Percentiles rank a stretch among this genome's conserved stretches.
phyloP scores from a whole-genome alignment of 495 filamentous ascomycete genomes.

The Poronia punctata region DNA sequence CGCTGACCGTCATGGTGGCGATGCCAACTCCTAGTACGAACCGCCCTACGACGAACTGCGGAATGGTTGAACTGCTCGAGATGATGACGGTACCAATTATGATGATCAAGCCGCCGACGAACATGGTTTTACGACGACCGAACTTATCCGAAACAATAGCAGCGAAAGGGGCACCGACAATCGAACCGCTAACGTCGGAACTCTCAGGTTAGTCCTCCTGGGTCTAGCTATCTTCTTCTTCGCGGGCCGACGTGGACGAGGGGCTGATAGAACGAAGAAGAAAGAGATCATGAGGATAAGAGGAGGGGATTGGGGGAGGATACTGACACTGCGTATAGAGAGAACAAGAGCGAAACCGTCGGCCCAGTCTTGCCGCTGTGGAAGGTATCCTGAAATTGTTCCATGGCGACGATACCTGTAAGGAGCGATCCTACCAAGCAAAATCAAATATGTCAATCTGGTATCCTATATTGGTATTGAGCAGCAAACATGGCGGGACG shows the following conservation, averaged over 20 bases:
- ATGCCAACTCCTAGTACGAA: conserved; percentile 48
- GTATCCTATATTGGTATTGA: no score
- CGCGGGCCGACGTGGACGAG: no score
- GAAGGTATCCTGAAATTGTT: conserved; percentile 31
- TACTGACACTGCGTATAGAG: conserved; percentile 42
- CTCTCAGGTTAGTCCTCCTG: not conserved
- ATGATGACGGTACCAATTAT: conserved; percentile 43
- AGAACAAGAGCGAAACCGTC: conserved; percentile 37
- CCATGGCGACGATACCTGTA: conserved; percentile 37
- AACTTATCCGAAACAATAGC: conserved; percentile 37
- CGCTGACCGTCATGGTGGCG: conserved; percentile 42
- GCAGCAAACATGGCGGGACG: not conserved
- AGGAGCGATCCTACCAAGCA: conserved; percentile 35
- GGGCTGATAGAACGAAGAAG: not conserved
- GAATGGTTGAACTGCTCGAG: conserved; percentile 25
- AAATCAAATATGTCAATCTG: conserved; percentile 5
- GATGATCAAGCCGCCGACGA: conserved; percentile 45
- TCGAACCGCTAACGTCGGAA: conserved; percentile 31
- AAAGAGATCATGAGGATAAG: not conserved
- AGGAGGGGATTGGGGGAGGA: not conserved
- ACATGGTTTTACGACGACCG: conserved; percentile 39
- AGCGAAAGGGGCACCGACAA: conserved; percentile 39
- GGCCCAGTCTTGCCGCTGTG: conserved; percentile 29
- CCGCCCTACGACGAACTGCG: conserved; percentile 42
- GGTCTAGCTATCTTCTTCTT: not conserved